phyloP scores from a whole-genome alignment of 257 asterid genomes.

The Lantana camara region DNA sequence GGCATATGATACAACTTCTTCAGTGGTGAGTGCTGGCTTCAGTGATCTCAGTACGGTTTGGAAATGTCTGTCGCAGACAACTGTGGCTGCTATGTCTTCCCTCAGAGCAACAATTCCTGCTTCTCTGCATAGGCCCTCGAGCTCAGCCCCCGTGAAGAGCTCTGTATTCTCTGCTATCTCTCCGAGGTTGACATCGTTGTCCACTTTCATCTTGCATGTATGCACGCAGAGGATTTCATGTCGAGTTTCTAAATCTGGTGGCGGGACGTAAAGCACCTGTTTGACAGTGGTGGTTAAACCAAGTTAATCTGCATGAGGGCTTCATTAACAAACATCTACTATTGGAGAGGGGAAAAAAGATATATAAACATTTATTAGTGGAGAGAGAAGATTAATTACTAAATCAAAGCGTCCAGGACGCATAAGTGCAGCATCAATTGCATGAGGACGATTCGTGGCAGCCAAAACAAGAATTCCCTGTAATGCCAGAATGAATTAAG shows the following conservation, averaged over 20 bases:
- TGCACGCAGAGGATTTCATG: constrained; percentile 84
- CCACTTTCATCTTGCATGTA: constrained; percentile 68
- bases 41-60: constrained; percentile 54
- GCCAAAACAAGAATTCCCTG: constrained; percentile 98
- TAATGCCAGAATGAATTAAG: constrained; percentile 14
- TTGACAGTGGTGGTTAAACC: background rate
- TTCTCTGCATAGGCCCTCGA: constrained; percentile 84
- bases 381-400: constrained; percentile 43
- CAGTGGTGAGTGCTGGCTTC: constrained; percentile 66
- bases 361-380: constrained; percentile 3
- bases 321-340: constrained; percentile 6
- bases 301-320: background rate
- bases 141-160: constrained; percentile 87
- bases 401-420: constrained; percentile 97
- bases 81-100: constrained; percentile 76
- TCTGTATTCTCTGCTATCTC: constrained; percentile 72
- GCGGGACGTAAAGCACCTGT: constrained; percentile 91
- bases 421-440: constrained; percentile 91
- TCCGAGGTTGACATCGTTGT: constrained; percentile 58
- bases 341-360: no score
- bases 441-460: constrained; percentile 92
- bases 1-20: constrained; percentile 62
- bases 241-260: constrained; percentile 83
- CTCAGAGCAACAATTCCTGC: constrained; percentile 88
- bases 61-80: constrained; percentile 70